Base-by-base conservation (phyloP, 805 yeast species). In the Priceomyces medius region DNA sequence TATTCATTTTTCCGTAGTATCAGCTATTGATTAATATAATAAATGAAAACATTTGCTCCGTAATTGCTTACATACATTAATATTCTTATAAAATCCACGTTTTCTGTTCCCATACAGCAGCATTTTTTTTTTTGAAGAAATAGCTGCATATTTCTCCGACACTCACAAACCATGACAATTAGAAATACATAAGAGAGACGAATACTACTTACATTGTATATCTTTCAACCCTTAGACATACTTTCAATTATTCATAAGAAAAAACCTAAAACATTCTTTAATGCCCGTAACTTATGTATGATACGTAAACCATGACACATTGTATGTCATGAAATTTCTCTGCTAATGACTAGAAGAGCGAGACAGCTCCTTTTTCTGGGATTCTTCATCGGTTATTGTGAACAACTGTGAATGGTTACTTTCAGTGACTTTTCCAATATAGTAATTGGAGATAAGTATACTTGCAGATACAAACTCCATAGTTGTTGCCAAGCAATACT, bases 401-500 rank as follows among this genome's bases (percentile, higher is more conserved):
- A 8, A 23, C 7, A 23, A 23, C 10, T 23, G 26, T 23, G 26
- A 23, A 8, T 23, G 26, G 26, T 23, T 23, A 8, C 26, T 23
- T 23, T 23, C 26, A 23, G 10, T 23, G 26, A 23, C 26, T 23
- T 23, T 23, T 23, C 26, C 26, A 23, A 23, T 23, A 10, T 23
- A 31, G 34, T 31, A 31, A 18, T 16, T 31, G 12, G 42, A 38
- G 4, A 48, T 29, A n/a, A 48, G 42, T 12, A 50, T 29, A 12
- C 41, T 20, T 4, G 55, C 58, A 12, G 49, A 31, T 1, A 61
- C 45, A 36, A 63, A 63, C 45, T 66, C 72, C 71, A 62, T 67
- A 12, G 68, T 54, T 3, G 67, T 61, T 3, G 65, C 58, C 50
- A 67, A 47, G 27, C 56, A 56, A 42, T 66, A 66, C 42, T 67